These are phyloP conservation scores for Gossypium australe DNA, from an alignment of 345 rosid species.

Conservation along the genomic window DNA sequence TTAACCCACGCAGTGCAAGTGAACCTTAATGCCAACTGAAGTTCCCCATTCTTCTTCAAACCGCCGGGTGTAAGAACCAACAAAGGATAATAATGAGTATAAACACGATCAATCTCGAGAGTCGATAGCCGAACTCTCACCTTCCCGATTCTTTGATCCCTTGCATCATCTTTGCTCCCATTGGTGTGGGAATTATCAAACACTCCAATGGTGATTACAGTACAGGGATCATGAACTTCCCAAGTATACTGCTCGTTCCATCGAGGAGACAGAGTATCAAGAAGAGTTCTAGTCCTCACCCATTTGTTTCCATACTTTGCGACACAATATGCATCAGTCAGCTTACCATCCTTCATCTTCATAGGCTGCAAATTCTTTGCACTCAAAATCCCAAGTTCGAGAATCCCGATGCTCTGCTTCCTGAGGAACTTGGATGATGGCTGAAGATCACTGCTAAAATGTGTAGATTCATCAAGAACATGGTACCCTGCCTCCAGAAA, in stretches of 20 bases:
- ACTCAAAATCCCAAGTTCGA: conserved; percentile 79
- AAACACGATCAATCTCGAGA: conserved; percentile 76
- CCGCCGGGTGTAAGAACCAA: conserved; percentile 70
- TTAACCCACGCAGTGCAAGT: conserved; percentile 77
- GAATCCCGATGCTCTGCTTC: conserved; percentile 69
- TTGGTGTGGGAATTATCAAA: conserved; percentile 76
- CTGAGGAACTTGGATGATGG: conserved; percentile 80
- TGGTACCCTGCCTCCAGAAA: conserved; percentile 91
- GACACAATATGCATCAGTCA: conserved; percentile 87
- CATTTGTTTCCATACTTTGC: conserved; percentile 98
- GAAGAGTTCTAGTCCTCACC: conserved; percentile 88
- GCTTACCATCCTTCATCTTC: conserved; percentile 76
- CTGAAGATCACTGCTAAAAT: conserved; percentile 91
- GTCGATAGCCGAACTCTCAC: conserved; percentile 87
- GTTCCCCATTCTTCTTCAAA: conserved; percentile 82
- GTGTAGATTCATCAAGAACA: conserved; percentile 91
- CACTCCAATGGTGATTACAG: conserved; percentile 86
- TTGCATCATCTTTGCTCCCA: conserved; percentile 54
- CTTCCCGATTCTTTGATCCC: conserved; percentile 84
- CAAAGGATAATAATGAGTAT: conserved; percentile 85
- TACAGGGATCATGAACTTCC: conserved; percentile 94
- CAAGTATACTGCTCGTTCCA: conserved; percentile 99
- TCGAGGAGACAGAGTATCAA: conserved; percentile 64
- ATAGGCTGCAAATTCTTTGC: conserved; percentile 78
- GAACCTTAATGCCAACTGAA: conserved; percentile 84